Conservation (phyloP, 2,329 filamentous ascomycete genomes). For the Fusarium odoratissimum region DNA sequence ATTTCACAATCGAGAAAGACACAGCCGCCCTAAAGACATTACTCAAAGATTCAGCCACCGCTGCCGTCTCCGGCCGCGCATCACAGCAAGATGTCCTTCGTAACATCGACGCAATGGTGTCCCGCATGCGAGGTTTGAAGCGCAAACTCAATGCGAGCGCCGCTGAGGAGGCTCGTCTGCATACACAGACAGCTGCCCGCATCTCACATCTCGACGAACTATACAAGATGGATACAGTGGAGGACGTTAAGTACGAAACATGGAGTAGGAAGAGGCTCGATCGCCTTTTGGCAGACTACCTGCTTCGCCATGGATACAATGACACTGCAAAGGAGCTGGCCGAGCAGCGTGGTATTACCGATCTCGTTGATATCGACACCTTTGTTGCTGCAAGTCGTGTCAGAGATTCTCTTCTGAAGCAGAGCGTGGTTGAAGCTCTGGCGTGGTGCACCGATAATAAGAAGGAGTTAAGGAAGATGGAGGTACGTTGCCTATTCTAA, state of each 20-base stretch:
- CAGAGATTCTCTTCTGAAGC: slow-evolving; percentile 75
- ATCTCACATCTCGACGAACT: slow-evolving; percentile 85
- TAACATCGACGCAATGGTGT: slow-evolving; percentile 85
- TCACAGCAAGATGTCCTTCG: slow-evolving; percentile 78
- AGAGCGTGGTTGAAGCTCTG: slow-evolving; percentile 81
- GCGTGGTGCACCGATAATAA: slow-evolving; percentile 95
- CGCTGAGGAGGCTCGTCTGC: slow-evolving; percentile 82
- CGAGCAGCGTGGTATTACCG: slow-evolving; percentile 77
- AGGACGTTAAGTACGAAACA: slow-evolving; percentile 92
- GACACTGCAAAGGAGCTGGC: slow-evolving; percentile 82
- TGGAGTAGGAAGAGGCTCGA: slow-evolving; percentile 89
- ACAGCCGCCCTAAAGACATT: slow-evolving; percentile 70
- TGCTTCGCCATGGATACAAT: slow-evolving; percentile 84
- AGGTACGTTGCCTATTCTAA: slow-evolving; percentile 63
- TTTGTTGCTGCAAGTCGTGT: slow-evolving; percentile 87
- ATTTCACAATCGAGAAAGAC: slow-evolving; percentile 80
- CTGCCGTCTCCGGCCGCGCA: slow-evolving; percentile 71
- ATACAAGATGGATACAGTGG: slow-evolving; percentile 81
- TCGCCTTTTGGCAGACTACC: slow-evolving; percentile 89
- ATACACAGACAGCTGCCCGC: slow-evolving; percentile 79
- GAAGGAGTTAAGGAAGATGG: slow-evolving; percentile 88
- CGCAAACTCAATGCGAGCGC: slow-evolving; percentile 83
- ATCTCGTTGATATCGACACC: slow-evolving; percentile 88
- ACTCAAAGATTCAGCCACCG: slow-evolving; percentile 73
- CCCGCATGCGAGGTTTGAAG: slow-evolving; percentile 86